Conservation (phyloP, 2,329 filamentous ascomycete genomes). For the Aspergillus sp. region DNA sequence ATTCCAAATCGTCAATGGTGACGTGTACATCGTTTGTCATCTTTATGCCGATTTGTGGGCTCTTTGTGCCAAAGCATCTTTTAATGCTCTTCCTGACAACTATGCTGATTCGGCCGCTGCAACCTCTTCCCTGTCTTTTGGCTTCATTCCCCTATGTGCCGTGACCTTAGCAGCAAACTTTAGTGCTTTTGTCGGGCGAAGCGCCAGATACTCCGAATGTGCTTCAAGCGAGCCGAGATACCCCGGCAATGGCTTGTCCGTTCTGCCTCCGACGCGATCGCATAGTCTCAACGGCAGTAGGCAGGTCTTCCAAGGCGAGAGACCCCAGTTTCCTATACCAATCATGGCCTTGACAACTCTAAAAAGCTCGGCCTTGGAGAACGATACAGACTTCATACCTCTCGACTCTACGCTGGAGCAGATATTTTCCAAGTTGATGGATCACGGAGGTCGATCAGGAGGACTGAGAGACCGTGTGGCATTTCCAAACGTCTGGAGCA, state of each 20-base stretch:
- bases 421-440: slow-evolving; percentile 16
- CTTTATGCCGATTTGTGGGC: slow-evolving; percentile 38
- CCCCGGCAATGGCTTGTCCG: slow-evolving; percentile 27
- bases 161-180: slow-evolving; percentile 34
- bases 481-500: slow-evolving; percentile 12
- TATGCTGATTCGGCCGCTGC: neutral
- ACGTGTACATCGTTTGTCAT: slow-evolving; percentile 30
- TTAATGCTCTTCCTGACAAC: slow-evolving; percentile 6
- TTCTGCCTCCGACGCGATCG: slow-evolving; percentile 27
- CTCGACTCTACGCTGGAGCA: slow-evolving; percentile 22
- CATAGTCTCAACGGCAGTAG: slow-evolving; percentile 27
- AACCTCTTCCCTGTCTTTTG: slow-evolving; percentile 15
- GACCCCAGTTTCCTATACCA: slow-evolving; percentile 16
- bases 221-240: slow-evolving; percentile 6
- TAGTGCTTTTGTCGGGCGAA: slow-evolving; percentile 24
- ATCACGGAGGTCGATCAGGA: slow-evolving; percentile 7
- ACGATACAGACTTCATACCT: slow-evolving; percentile 19
- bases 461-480: slow-evolving; percentile 9
- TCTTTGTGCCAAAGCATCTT: slow-evolving; percentile 29
- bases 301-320: slow-evolving; percentile 16
- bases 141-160: slow-evolving; percentile 34
- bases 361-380: slow-evolving; percentile 12
- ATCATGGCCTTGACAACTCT: slow-evolving; percentile 17
- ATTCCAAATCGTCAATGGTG: slow-evolving; percentile 28
- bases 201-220: slow-evolving; percentile 6